Base-by-base conservation (phyloP, 2,329 filamentous ascomycete species). In the Thielaviopsis musarum region DNA sequence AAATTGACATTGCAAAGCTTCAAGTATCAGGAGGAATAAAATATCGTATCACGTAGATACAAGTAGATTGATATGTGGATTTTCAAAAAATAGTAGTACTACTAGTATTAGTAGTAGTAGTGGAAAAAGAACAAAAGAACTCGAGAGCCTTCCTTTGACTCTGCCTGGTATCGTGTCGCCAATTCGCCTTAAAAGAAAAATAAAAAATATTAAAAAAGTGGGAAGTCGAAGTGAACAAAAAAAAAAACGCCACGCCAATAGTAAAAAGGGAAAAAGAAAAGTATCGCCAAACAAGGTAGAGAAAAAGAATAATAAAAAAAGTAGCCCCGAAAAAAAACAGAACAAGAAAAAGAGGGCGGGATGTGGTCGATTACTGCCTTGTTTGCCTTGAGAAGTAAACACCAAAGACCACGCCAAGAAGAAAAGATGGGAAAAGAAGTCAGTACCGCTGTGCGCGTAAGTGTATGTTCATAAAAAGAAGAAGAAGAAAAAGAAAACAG, bases 141-240 rank as follows among this genome's bases (percentile, higher is more conserved):
- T 59, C 54, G 51, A 60, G 55, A 54, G 54, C 34, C 54, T 54
- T 56, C 54, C 30, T 54, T 56, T 45, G 38, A 30, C 56, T 55
- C 59, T 61, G 57, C 28, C 52, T 61, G 59, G 59, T 61, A 61
- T 61, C 59, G 56, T 61, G 49, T n/a, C 59, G 54, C 57, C 57
- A 45, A 58, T 54, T 61, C 57, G 45, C 57, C 60, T 54, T 49
- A 54, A 41, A 6, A 53, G 57, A 30, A 54, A 54, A 38, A 57
- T 45, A 56, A 21, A 34, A 48, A 49, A 56, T 21, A 28, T 45
- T 19, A 45, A 10, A 10, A 28, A 54, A 56, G 22, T 34, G 30
- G 30, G 30, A 34, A 34, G 30, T 34, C 30, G 30, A 34, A 34
- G 30, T 34, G 30, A 34, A 34, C 4, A 59, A 52, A 52, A 49